Percentiles rank a stretch among this genome's conserved stretches.
These are phyloP conservation scores for Bruguiera parviflora DNA, from an alignment of 345 rosid species.

Conservation along the genomic window DNA sequence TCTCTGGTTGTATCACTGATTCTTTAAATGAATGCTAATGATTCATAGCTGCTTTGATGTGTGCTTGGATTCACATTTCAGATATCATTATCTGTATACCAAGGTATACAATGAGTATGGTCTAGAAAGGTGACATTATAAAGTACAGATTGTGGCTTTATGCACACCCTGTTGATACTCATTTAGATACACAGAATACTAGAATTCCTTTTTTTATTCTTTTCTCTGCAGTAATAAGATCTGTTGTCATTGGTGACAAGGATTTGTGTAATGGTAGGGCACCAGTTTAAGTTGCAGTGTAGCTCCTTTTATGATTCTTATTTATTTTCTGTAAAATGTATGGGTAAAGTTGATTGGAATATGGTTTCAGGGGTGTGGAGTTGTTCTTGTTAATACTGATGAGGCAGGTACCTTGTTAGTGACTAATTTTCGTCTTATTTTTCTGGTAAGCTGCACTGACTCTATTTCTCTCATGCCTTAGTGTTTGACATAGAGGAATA, in stretches of 20 bases:
- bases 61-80: too few species aligned
- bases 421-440: conserved; percentile 89
- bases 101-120: too few species aligned
- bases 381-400: conserved; percentile 77
- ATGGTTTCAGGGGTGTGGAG: conserved; percentile 70
- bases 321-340: not conserved
- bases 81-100: too few species aligned
- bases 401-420: conserved; percentile 79
- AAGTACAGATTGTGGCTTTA: not conserved
- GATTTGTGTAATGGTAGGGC: not conserved
- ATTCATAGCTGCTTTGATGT: too few species aligned
- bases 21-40: too few species aligned
- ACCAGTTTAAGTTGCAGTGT: not conserved
- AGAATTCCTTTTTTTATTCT: not conserved
- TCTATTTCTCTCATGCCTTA: not conserved
- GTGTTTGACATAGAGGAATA: not conserved
- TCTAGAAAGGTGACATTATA: too few species aligned
- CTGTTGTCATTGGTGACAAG: not conserved
- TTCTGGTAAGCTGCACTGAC: conserved; percentile 55
- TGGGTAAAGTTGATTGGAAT: not conserved
- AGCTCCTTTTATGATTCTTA: not conserved
- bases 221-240: not conserved
- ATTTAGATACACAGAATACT: not conserved
- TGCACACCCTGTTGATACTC: not conserved
- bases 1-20: too few species aligned